Base-by-base conservation (phyloP, 1,284 basidiomycete species). In the Apiotrichum veenhuisii region DNA sequence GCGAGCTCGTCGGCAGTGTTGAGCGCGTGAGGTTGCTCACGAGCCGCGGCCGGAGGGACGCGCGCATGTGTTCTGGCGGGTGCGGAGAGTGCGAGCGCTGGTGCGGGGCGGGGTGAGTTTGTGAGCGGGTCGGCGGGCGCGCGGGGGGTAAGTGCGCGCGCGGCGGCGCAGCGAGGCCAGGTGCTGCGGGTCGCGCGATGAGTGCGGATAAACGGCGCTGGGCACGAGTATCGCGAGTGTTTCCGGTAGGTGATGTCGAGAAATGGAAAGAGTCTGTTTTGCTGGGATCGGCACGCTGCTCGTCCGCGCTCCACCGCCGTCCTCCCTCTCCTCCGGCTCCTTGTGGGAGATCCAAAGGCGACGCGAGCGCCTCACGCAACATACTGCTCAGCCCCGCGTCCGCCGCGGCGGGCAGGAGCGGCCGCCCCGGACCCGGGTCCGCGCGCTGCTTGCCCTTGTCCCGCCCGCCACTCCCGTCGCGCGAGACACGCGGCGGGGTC, bases 1-100 rank as follows among this genome's bases (percentile, higher is more conserved):
- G 42, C 43, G 69, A 68, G 11, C 72, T 55, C 8, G 63, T 69
- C 2, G 73, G 70, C 23, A 70, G 40, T 2, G 71, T 70, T 30
- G 71, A 58, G 17, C 71, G 53, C 1, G 72, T 66, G 17, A 73
- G 64, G 27, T 67, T 65, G 1, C 69, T 71, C 1, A 75, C 60
- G 11, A 75, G 61, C 18, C 67, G 62, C 2, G 72, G 72, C 1
- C 61, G 63, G 5, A 48, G 30, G 14, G 52, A 25, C 11, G 55
- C 40, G 26, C 41, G 55, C 33, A 52, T 0, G 26, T 51, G 45
- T 38, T 26, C 43, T 5, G 54, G 53, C n/a, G 38, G 30, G 17
- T 41, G 23, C 3, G 26, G 44, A n/a, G 55, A n/a, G n/a, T n/a
- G n/a, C n/a, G n/a, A n/a, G n/a, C n/a, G n/a, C 50, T n/a, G 8